Percentiles rank a stretch among this genome's conserved stretches.
These are phyloP conservation scores for Glycine tomentella DNA, from an alignment of 306 rosid species.

Conservation along the genomic window DNA sequence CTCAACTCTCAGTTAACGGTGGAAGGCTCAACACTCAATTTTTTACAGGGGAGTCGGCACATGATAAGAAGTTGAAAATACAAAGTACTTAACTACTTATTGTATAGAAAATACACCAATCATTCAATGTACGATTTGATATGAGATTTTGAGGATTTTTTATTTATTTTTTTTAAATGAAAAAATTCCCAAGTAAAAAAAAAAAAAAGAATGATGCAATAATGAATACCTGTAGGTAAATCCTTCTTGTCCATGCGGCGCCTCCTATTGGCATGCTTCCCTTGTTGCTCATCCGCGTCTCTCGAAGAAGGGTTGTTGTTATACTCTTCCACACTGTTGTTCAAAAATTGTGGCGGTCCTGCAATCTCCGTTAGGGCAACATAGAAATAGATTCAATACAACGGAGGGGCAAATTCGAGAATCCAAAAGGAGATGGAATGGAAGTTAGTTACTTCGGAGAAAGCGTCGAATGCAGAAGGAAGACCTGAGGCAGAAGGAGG, in stretches of 20 bases:
- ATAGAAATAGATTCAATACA: background rate
- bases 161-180: background rate
- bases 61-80: background rate
- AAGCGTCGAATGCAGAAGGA: slow-evolving; percentile 91
- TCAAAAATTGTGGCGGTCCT: slow-evolving; percentile 88
- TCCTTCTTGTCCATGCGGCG: slow-evolving; percentile 75
- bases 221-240: slow-evolving; percentile 66
- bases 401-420: slow-evolving; percentile 16
- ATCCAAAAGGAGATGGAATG: background rate
- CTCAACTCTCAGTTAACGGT: background rate
- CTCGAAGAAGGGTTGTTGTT: slow-evolving; percentile 16
- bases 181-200: background rate
- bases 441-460: slow-evolving; percentile 74
- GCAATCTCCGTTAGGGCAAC: slow-evolving; percentile 59
- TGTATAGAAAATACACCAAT: too few species aligned
- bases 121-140: too few species aligned
- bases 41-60: background rate
- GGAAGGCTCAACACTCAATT: slow-evolving; percentile 3
- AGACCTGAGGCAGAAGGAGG: slow-evolving; percentile 66
- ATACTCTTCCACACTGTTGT: slow-evolving; percentile 72
- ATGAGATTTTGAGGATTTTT: too few species aligned
- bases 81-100: too few species aligned
- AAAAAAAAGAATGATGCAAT: background rate
- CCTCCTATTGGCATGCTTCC: slow-evolving; percentile 58
- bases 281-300: slow-evolving; percentile 44